These are phyloP conservation scores for Lentinula sp. DNA, from an alignment of 768 basidiomycete genomes.

Conservation along the genomic window DNA sequence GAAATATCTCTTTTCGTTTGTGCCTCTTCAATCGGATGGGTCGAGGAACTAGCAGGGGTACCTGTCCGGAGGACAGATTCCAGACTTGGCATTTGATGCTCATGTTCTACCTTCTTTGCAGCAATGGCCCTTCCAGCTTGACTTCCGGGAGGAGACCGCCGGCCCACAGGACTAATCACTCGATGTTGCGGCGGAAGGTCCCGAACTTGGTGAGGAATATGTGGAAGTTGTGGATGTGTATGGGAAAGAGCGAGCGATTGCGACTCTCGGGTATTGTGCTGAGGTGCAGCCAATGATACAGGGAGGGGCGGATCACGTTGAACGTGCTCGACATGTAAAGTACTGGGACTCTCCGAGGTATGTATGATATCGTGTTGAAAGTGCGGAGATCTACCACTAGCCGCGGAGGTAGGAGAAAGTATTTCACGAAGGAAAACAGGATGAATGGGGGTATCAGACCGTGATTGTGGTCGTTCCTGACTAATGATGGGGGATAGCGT, in stretches of 20 bases:
- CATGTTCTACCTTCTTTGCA: constrained; percentile 31
- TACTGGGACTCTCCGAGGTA: background rate
- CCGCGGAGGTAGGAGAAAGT: background rate
- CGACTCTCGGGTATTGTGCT: background rate
- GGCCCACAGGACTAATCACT: constrained; percentile 9
- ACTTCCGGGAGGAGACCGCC: constrained; percentile 47
- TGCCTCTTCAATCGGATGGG: background rate
- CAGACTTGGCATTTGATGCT: constrained; percentile 19
- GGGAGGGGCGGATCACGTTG: background rate
- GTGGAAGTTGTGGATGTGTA: background rate
- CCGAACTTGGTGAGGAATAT: background rate
- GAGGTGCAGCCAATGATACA: background rate
- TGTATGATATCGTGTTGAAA: constrained; percentile 1
- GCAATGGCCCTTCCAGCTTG: constrained; percentile 39
- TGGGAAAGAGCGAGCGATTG: background rate
- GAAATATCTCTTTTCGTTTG: background rate
- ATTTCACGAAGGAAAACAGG: background rate
- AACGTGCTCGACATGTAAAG: background rate
- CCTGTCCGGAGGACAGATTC: constrained; percentile 5
- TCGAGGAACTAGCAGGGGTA: background rate
- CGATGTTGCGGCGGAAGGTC: background rate
- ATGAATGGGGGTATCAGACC: background rate
- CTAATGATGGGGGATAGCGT: background rate
- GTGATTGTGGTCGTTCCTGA: constrained; percentile 1
- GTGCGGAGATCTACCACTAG: background rate